Evolutionary conservation across 495 filamentous ascomycete genomes (phyloP).

Genomic region (Barbatosphaeria neglecta): DNA sequence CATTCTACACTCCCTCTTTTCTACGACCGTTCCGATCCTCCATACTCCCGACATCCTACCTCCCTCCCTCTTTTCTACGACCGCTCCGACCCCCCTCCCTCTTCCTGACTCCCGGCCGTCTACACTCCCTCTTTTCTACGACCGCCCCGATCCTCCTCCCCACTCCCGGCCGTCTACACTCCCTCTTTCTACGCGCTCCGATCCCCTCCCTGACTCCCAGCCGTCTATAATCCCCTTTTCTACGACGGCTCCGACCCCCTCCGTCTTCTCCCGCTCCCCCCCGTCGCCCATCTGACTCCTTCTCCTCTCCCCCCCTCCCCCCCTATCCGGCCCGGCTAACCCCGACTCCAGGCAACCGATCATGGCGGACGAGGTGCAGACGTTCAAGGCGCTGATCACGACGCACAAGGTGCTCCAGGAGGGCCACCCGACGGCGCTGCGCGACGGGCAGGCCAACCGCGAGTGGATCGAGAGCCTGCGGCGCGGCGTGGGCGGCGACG

Average conservation of each 20-base stretch:
- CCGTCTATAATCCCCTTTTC: not conserved
- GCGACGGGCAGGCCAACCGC: slow-evolving; percentile 78
- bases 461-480: slow-evolving; percentile 90
- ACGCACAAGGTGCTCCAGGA: slow-evolving; percentile 96
- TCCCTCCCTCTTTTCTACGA: no score
- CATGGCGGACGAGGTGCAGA: slow-evolving; percentile 88
- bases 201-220: not conserved
- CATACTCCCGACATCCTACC: no score
- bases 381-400: slow-evolving; percentile 85
- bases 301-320: not conserved
- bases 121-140: no score
- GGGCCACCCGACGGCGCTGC: slow-evolving; percentile 76
- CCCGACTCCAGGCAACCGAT: slow-evolving; percentile 63
- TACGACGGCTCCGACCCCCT: no score
- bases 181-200: no score
- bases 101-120: no score
- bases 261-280: not conserved
- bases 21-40: no score
- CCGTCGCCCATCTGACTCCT: not conserved
- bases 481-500: slow-evolving; percentile 73
- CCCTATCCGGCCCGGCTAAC: slow-evolving; percentile 7
- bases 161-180: not conserved
- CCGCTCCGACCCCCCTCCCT: no score
- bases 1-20: no score
- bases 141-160: not conserved